Conservation (phyloP, 2,329 filamentous ascomycete species). For the Exophiala spinifera region DNA sequence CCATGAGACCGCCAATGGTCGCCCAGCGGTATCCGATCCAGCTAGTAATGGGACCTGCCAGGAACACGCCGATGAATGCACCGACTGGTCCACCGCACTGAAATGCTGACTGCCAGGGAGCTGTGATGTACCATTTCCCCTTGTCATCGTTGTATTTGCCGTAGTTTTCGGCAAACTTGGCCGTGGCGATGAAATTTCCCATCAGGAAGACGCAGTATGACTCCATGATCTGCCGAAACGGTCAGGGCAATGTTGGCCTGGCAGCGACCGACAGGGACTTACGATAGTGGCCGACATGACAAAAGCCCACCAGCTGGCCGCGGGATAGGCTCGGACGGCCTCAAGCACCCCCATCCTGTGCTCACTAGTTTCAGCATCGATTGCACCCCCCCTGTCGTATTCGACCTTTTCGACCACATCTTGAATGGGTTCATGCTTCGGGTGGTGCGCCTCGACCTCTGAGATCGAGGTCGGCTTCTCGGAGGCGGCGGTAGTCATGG, state of each 20-base stretch:
- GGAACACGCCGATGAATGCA: slow-evolving; percentile 58
- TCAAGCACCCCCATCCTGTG: slow-evolving; percentile 50
- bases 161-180: slow-evolving; percentile 46
- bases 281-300: slow-evolving; percentile 57
- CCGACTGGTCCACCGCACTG: slow-evolving; percentile 55
- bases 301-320: slow-evolving; percentile 55
- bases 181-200: slow-evolving; percentile 56
- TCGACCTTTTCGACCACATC: slow-evolving; percentile 39
- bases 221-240: slow-evolving; percentile 60
- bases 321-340: slow-evolving; percentile 52
- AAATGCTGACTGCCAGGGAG: slow-evolving; percentile 59
- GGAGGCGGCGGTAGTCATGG: slow-evolving; percentile 34
- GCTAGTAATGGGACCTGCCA: slow-evolving; percentile 61
- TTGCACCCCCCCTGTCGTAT: slow-evolving; percentile 52
- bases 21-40: slow-evolving; percentile 61
- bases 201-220: slow-evolving; percentile 62
- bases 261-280: slow-evolving; percentile 32
- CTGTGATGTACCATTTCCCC: slow-evolving; percentile 42
- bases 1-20: slow-evolving; percentile 54
- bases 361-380: slow-evolving; percentile 56
- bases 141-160: slow-evolving; percentile 40
- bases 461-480: slow-evolving; percentile 34
- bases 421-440: slow-evolving; percentile 33
- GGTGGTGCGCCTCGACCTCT: slow-evolving; percentile 36
- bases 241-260: slow-evolving; percentile 21